Percentiles rank a stretch among this genome's conserved stretches.
phyloP scores from a whole-genome alignment of 2,329 filamentous ascomycete genomes.

The Aureobasidium sp. region DNA sequence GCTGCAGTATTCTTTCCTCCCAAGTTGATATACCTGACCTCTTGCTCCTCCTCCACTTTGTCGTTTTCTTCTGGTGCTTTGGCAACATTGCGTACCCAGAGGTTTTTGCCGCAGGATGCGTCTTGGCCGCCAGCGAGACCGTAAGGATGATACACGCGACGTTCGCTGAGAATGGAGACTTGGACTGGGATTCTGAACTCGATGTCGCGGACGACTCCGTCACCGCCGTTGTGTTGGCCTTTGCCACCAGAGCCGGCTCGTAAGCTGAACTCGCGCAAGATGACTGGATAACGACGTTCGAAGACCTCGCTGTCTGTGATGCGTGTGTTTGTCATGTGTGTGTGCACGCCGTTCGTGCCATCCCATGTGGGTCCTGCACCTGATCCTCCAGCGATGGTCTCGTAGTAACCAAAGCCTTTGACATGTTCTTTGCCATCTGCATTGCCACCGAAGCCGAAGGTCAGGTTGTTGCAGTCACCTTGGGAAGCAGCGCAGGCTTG shows the following conservation, averaged over 20 bases:
- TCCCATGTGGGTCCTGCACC: slow-evolving; percentile 67
- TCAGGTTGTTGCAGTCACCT: slow-evolving; percentile 77
- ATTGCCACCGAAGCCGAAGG: slow-evolving; percentile 60
- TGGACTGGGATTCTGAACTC: slow-evolving; percentile 73
- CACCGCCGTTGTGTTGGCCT: slow-evolving; percentile 62
- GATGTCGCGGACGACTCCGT: slow-evolving; percentile 70
- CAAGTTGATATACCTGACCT: slow-evolving; percentile 57
- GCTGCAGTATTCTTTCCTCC: slow-evolving; percentile 72
- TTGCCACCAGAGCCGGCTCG: slow-evolving; percentile 54
- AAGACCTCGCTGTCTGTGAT: slow-evolving; percentile 77
- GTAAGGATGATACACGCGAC: slow-evolving; percentile 69
- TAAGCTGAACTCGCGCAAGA: slow-evolving; percentile 62
- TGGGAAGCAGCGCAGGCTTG: slow-evolving; percentile 69
- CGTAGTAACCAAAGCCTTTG: slow-evolving; percentile 80
- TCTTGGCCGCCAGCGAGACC: slow-evolving; percentile 77
- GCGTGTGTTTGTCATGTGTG: slow-evolving; percentile 78
- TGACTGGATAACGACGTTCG: slow-evolving; percentile 66
- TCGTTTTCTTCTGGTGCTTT: slow-evolving; percentile 27
- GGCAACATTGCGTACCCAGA: slow-evolving; percentile 70
- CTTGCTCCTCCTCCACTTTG: slow-evolving; percentile 19
- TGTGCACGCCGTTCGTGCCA: slow-evolving; percentile 68
- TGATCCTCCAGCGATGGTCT: slow-evolving; percentile 71
- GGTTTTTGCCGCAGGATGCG: slow-evolving; percentile 69
- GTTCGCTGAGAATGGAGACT: slow-evolving; percentile 69
- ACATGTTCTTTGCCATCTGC: slow-evolving; percentile 48